These are phyloP conservation scores for Tylopilus sp. DNA, from an alignment of 768 basidiomycete species.

Conservation along the genomic window DNA sequence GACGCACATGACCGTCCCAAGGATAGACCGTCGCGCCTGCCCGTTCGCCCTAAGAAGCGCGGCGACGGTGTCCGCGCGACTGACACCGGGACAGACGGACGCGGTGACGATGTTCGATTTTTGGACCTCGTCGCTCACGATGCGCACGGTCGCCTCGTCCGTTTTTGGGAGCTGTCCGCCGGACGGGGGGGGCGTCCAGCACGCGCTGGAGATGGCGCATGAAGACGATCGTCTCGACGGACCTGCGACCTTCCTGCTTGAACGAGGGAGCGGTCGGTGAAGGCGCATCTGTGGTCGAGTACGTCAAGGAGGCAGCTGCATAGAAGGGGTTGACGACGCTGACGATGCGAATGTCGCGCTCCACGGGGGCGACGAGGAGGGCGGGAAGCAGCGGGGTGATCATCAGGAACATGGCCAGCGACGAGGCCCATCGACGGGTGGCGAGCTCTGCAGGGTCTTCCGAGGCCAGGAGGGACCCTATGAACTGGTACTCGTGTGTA, in stretches of 20 bases:
- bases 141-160: conserved; percentile 31
- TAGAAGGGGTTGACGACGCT: conserved; percentile 88
- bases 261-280: conserved; percentile 34
- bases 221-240: conserved; percentile 59
- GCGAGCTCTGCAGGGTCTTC: conserved; percentile 33
- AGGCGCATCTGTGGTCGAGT: conserved; percentile 30
- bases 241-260: conserved; percentile 60
- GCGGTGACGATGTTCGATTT: conserved; percentile 75
- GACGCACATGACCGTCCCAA: conserved; percentile 51
- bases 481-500: conserved; percentile 69
- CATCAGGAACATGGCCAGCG: conserved; percentile 74
- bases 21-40: conserved; percentile 35
- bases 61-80: conserved; percentile 65
- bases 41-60: conserved; percentile 32
- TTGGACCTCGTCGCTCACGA: conserved; percentile 43
- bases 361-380: conserved; percentile 78
- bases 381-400: conserved; percentile 75
- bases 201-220: conserved; percentile 82
- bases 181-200: conserved; percentile 73
- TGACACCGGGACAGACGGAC: conserved; percentile 73
- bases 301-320: conserved; percentile 62
- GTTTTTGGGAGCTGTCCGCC: conserved; percentile 49
- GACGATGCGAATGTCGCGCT: conserved; percentile 88
- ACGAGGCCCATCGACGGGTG: conserved; percentile 42
- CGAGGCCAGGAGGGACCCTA: conserved; percentile 45